Base-by-base conservation (phyloP, 2,329 filamentous ascomycete genomes). In the Xylariomycetidae sp. region DNA sequence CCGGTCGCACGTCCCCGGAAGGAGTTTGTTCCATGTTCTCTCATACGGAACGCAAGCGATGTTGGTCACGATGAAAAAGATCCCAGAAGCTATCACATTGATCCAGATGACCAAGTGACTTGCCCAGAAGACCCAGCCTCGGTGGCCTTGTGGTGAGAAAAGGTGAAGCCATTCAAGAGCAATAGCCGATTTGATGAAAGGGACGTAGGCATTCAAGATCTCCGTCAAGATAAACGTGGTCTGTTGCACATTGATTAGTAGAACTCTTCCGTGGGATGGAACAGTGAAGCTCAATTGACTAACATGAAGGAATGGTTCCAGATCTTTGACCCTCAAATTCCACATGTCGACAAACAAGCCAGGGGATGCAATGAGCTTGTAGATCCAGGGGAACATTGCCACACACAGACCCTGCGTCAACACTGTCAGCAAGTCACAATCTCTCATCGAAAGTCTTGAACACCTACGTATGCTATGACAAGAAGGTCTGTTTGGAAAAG, bases 21-120 rank as follows among this genome's bases (percentile, higher is more conserved):
- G 10, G 9, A 33, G 16, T 12, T 17, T 27, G 23, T 33, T 33
- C 30, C 20, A 33, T 16, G 16, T 11, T n/a, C 12, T 12, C 16
- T 33, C 15, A 16, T 33, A 33, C 14, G 30, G 23, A 4, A 22
- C 11, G 11, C 23, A 34, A 8, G 31, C 25, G 16, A 34, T 15
- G 23, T 27, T 27, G 23, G 19, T 9, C 9, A 14, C 6, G 17
- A 33, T 25, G 6, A 31, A 8, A 9, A n/a, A 17, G 9, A 31
- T 14, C 11, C 16, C 10, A 12, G 7, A 31, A 8, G 10, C 11
- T 10, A 31, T 13, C 12, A 25, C 23, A 14, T 22, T 31, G 9
- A 14, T 5, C 20, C 11, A n/a, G 17, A 31, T 31, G 6, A 31
- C 6, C 6, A 25, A 25, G 17, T 22, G 15, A 19, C 30, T 13